Percentiles rank a stretch among this genome's conserved stretches.
phyloP scores from a whole-genome alignment of 73 alveolate species.

The Paramecium octaurelia region DNA sequence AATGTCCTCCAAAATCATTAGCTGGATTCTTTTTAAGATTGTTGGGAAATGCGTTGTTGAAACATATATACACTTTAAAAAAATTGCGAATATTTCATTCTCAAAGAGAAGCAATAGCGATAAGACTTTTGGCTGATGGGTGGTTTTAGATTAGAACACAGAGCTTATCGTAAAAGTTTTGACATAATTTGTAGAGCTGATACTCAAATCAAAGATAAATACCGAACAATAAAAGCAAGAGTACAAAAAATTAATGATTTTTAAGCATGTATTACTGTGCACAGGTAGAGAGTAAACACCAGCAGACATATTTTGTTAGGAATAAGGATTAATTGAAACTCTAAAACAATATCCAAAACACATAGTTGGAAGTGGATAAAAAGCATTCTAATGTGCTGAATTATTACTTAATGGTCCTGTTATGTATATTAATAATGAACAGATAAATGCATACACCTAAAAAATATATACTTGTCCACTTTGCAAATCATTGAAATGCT shows the following conservation, averaged over 20 bases:
- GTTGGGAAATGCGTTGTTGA: background rate
- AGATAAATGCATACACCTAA: background rate
- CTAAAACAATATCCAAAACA: background rate
- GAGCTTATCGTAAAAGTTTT: background rate
- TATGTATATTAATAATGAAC: conserved; percentile 2
- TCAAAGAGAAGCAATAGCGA: background rate
- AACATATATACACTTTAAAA: background rate
- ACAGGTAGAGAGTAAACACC: conserved; percentile 23
- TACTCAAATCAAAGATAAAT: conserved; percentile 30
- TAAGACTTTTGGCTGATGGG: conserved; percentile 13
- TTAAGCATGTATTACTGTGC: background rate
- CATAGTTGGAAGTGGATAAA: conserved; percentile 14
- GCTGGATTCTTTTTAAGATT: conserved; percentile 35
- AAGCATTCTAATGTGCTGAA: conserved; percentile 38
- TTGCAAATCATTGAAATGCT: conserved; percentile 18
- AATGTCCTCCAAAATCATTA: conserved; percentile 35
- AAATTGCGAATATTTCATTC: background rate
- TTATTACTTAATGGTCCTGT: conserved; percentile 25
- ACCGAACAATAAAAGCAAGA: conserved; percentile 16
- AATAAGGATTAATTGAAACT: background rate
- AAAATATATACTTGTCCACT: conserved; percentile 6
- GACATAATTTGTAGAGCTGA: background rate
- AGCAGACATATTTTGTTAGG: conserved; percentile 7
- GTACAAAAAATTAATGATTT: background rate
- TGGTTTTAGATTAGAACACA: conserved; percentile 11